Evolutionary conservation across 2,329 filamentous ascomycete genomes (phyloP), one percentile per base, ranked within the genome.

Genomic region (Botrytis sinoallii): DNA sequence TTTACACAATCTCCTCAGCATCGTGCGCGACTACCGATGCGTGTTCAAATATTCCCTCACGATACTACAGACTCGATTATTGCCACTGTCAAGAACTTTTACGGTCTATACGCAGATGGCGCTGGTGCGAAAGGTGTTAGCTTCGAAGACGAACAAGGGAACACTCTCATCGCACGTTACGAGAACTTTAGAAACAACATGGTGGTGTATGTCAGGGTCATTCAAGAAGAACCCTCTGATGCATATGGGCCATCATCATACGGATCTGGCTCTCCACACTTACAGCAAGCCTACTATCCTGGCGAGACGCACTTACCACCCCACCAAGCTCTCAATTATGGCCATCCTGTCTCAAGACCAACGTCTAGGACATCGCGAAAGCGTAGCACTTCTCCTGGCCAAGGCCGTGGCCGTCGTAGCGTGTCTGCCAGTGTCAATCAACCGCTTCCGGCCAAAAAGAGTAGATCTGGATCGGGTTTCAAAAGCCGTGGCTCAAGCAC

Each of bases 51-150:
- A 78, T 97, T 92, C 81, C 93, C 93, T 65, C 95, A 98, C 83
- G 96, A 99, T 85, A 95, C 93, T 70, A 98, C 95, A 35, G 95
- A 98, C 82, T 98, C 95, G 52, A 99, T 99, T 84, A 93, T 98
- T 77, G 96, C 94, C 22, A 98, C 96, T 1, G 95, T 98, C 81
- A 98, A 97, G 88, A 98, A 98, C 86, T 98, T 98, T 85, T 98
- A 97, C 82, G 96, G 96, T 75, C 88, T 99, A 78, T 98, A 98
- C 82, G 93, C 95, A 77, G 91, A 89, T 75, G 86, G 87, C 52
- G 84, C 84, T 76, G 88, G 89, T 78, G 90, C 89, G 78, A 91
- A 91, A 81, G 95, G 96, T 77, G 92, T 99, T 81, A 97, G 94
- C 84, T 98, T 99, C 81, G 95, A 98, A 84, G 95, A 98, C 83